Percentiles rank a stretch among this genome's conserved stretches.
Evolutionary conservation across 805 yeast genomes (phyloP).

Genomic region (Nakazawaea ishiwadae): DNA sequence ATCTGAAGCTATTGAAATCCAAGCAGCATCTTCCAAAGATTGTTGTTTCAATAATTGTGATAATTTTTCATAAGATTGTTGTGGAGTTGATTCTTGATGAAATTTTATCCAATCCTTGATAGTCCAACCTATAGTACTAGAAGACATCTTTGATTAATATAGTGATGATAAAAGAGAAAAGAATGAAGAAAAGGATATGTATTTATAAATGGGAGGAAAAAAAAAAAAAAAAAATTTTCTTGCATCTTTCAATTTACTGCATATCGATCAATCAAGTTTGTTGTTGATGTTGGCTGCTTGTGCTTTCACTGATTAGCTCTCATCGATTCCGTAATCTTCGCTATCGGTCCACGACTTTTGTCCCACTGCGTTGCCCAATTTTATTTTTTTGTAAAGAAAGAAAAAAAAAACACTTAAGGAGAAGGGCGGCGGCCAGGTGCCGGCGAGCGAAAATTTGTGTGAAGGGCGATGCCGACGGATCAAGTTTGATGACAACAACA

Average conservation of each 20-base stretch:
- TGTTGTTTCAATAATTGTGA: constrained; percentile 42
- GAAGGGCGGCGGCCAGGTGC: too few relatives aligned
- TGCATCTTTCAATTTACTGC: too few relatives aligned
- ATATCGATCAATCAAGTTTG: too few relatives aligned
- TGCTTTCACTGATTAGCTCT: too few relatives aligned
- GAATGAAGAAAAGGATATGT: too few relatives aligned
- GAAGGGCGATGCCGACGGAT: neutral
- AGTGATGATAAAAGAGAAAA: neutral
- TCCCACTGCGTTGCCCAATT: neutral
- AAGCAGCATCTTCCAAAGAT: constrained; percentile 71
- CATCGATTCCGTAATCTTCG: neutral
- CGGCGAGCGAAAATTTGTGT: too few relatives aligned
- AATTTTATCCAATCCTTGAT: constrained; percentile 70
- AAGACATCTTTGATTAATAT: constrained; percentile 2
- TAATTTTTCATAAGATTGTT: constrained; percentile 51
- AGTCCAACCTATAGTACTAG: constrained; percentile 78
- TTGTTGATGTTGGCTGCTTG: too few relatives aligned
- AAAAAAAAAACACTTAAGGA: too few relatives aligned
- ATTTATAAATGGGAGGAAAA: too few relatives aligned
- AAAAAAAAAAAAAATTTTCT: too few relatives aligned
- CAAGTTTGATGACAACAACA: too few relatives aligned
- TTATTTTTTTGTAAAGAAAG: too few relatives aligned
- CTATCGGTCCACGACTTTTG: constrained; percentile 8
- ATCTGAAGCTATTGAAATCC: constrained; percentile 75
- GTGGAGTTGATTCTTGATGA: constrained; percentile 59